These are phyloP conservation scores for Sporothrix pallida DNA, from an alignment of 2,329 filamentous ascomycete genomes.

Conservation along the genomic window DNA sequence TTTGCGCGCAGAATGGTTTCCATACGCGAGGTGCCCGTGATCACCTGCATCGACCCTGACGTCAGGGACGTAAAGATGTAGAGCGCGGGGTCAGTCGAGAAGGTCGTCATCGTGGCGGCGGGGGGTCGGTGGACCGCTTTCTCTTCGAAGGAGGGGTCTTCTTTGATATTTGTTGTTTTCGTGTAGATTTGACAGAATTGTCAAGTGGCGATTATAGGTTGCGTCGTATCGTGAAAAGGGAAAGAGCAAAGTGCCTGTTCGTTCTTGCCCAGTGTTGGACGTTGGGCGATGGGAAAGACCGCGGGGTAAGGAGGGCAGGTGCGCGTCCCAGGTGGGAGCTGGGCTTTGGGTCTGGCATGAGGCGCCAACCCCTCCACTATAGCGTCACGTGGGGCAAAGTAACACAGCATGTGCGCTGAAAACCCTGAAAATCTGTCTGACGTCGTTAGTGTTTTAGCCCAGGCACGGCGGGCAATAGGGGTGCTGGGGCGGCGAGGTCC, in stretches of 20 bases:
- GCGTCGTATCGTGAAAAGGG: slow-evolving; percentile 9
- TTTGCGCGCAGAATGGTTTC: slow-evolving; percentile 97
- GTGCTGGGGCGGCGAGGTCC: neutral
- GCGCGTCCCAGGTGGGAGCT: slow-evolving; percentile 23
- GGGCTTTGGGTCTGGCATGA: slow-evolving; percentile 3
- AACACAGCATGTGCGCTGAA: slow-evolving; percentile 14
- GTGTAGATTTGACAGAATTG: neutral
- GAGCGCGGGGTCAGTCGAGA: slow-evolving; percentile 70
- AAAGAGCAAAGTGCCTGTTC: neutral
- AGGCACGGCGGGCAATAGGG: slow-evolving; percentile 26
- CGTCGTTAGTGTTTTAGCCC: slow-evolving; percentile 28
- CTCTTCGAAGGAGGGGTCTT: neutral
- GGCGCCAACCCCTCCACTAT: neutral
- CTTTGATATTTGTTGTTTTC: neutral
- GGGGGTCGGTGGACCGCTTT: neutral
- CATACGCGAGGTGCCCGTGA: slow-evolving; percentile 92
- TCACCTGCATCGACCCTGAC: slow-evolving; percentile 91
- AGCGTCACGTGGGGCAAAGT: slow-evolving; percentile 11
- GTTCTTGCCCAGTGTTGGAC: neutral
- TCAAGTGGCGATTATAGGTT: neutral
- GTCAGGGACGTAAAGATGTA: slow-evolving; percentile 98
- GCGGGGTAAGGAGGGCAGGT: slow-evolving; percentile 25
- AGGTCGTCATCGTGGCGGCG: slow-evolving; percentile 44
- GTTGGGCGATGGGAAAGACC: slow-evolving; percentile 7
- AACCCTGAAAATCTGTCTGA: slow-evolving; percentile 26